Conservation (phyloP, 345 rosid species). For the Eucalyptus microcorys region DNA sequence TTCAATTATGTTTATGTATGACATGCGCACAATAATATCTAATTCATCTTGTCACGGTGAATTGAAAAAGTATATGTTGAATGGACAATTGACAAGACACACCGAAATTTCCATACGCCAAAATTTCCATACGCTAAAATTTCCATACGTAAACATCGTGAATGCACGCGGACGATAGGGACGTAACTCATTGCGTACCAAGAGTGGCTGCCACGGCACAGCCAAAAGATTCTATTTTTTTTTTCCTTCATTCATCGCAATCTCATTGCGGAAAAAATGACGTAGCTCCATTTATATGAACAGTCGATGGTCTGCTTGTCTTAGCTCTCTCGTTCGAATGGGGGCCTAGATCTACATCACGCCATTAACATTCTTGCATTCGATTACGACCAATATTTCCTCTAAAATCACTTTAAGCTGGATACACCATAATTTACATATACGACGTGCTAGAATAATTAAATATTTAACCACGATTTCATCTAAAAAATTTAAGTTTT, state of each 20-base stretch:
- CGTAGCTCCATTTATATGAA: not conserved
- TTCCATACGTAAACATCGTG: not conserved
- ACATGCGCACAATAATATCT: not conserved
- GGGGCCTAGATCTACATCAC: not conserved
- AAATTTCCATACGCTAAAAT: not conserved
- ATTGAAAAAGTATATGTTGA: not conserved
- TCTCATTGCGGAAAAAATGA: not conserved
- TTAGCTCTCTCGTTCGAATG: not conserved
- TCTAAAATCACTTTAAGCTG: not conserved
- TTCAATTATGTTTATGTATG: not conserved
- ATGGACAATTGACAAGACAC: not conserved
- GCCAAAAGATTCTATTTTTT: not conserved
- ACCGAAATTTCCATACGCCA: not conserved
- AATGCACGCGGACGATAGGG: not conserved
- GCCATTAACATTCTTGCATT: not conserved
- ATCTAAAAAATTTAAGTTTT: too few species aligned
- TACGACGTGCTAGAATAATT: too few species aligned
- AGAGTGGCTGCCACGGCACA: not conserved
- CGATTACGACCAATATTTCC: not conserved
- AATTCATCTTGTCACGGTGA: not conserved
- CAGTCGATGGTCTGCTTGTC: not conserved
- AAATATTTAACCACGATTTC: too few species aligned
- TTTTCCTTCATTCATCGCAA: not conserved
- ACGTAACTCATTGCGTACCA: not conserved
- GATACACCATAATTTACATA: too few species aligned